These are phyloP conservation scores for Beauveria caledonica DNA, from an alignment of 2,329 filamentous ascomycete genomes.

Conservation along the genomic window DNA sequence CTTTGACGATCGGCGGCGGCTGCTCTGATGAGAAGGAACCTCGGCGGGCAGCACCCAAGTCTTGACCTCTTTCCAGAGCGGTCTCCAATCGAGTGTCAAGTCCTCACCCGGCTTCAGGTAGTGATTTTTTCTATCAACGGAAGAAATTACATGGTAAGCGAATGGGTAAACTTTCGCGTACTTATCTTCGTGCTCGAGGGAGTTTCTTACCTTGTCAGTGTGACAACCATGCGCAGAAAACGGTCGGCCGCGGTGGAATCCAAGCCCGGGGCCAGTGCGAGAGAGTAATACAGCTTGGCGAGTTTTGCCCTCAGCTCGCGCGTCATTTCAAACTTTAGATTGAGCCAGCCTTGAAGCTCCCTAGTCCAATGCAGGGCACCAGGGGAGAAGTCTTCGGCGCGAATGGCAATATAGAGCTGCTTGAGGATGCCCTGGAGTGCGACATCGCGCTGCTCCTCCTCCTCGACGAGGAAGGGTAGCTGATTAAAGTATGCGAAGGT, in stretches of 20 bases:
- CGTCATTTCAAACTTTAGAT: conserved; percentile 94
- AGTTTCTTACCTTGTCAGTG: conserved; percentile 73
- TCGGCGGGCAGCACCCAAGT: conserved; percentile 81
- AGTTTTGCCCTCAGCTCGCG: conserved; percentile 74
- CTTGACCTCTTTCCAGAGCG: conserved; percentile 88
- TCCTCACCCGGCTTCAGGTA: conserved; percentile 88
- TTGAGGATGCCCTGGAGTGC: conserved; percentile 84
- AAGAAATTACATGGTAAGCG: background rate
- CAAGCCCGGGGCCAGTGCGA: conserved; percentile 81
- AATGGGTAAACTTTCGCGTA: too few relatives aligned
- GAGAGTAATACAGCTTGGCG: conserved; percentile 88
- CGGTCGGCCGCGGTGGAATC: conserved; percentile 76
- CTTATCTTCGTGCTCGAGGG: background rate
- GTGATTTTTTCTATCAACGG: conserved; percentile 63
- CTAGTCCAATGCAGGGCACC: conserved; percentile 95
- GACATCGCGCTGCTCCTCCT: conserved; percentile 65
- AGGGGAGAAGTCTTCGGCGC: conserved; percentile 87
- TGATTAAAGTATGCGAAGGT: conserved; percentile 91
- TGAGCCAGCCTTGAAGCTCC: conserved; percentile 90
- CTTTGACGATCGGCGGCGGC: conserved; percentile 48
- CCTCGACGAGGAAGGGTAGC: conserved; percentile 82
- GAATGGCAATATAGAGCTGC: conserved; percentile 84
- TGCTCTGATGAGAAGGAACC: conserved; percentile 55
- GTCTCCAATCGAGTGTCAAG: conserved; percentile 85
- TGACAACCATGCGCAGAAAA: conserved; percentile 94